These are phyloP conservation scores for Nigrospora osmanthi DNA, from an alignment of 2,329 filamentous ascomycete genomes.

Conservation along the genomic window DNA sequence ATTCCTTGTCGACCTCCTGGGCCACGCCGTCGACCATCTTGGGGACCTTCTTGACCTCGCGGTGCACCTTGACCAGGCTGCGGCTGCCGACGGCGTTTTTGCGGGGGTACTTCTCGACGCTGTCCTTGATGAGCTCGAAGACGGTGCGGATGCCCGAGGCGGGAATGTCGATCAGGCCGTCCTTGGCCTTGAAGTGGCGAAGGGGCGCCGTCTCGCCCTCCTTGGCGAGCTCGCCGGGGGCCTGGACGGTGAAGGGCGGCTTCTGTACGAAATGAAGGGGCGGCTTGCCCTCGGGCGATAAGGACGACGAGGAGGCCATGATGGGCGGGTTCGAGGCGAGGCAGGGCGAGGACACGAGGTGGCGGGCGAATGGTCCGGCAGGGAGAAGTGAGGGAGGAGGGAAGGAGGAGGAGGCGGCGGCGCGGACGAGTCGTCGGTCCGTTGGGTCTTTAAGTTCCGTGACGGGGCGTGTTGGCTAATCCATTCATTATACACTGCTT, in stretches of 20 bases:
- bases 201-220: constrained; percentile 80
- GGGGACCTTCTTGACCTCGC: constrained; percentile 82
- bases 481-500: too few species aligned
- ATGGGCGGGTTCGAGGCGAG: too few species aligned
- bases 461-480: too few species aligned
- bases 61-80: constrained; percentile 68
- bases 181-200: constrained; percentile 62
- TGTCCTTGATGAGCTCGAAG: constrained; percentile 69
- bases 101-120: constrained; percentile 54
- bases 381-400: too few species aligned
- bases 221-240: constrained; percentile 57
- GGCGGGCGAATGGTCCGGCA: too few species aligned
- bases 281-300: constrained; percentile 28
- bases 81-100: constrained; percentile 63
- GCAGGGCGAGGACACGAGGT: too few species aligned
- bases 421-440: too few species aligned
- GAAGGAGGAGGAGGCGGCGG: too few species aligned
- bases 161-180: constrained; percentile 60
- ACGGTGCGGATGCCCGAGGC: constrained; percentile 65
- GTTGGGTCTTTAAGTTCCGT: too few species aligned
- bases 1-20: constrained; percentile 79
- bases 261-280: constrained; percentile 55
- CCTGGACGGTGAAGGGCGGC: constrained; percentile 69
- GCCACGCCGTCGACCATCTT: constrained; percentile 79
- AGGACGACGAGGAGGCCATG: too few species aligned